Conservation (phyloP, 2,329 filamentous ascomycete genomes). For the Aspergillus transmontanensis region DNA sequence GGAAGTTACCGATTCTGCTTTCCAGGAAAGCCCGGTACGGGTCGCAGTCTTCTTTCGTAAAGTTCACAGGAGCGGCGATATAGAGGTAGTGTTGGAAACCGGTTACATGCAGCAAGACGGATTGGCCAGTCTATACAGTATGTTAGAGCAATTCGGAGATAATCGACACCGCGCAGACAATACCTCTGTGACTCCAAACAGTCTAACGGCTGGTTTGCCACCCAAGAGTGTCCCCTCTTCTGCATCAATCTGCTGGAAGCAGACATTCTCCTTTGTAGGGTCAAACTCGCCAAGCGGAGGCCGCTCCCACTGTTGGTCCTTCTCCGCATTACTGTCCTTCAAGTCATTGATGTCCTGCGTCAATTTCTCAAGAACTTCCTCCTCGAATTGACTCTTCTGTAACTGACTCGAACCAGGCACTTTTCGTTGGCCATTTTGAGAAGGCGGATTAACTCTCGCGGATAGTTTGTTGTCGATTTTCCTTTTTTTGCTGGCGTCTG, state of each 20-base stretch:
- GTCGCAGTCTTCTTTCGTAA: slow-evolving; percentile 75
- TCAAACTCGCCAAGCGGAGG: slow-evolving; percentile 64
- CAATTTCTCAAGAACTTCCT: slow-evolving; percentile 91
- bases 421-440: slow-evolving; percentile 63
- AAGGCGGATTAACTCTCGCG: slow-evolving; percentile 60
- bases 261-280: slow-evolving; percentile 68
- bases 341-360: slow-evolving; percentile 87
- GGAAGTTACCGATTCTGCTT: slow-evolving; percentile 70
- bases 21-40: slow-evolving; percentile 81
- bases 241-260: slow-evolving; percentile 92
- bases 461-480: slow-evolving; percentile 66
- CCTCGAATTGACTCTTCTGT: slow-evolving; percentile 91
- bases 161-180: slow-evolving; percentile 28
- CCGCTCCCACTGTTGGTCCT: slow-evolving; percentile 87
- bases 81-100: slow-evolving; percentile 97
- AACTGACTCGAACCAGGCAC: slow-evolving; percentile 60
- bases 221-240: slow-evolving; percentile 84
- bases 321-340: slow-evolving; percentile 85
- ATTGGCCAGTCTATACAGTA: slow-evolving; percentile 67
- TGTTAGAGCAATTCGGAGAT: slow-evolving; percentile 14
- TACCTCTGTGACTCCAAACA: slow-evolving; percentile 89
- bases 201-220: slow-evolving; percentile 76
- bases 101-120: slow-evolving; percentile 90
- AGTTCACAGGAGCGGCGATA: slow-evolving; percentile 81
- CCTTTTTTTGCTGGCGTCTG: slow-evolving; percentile 71